These are phyloP conservation scores for Sodiomyces alkalinus DNA, from an alignment of 2,329 filamentous ascomycete genomes.

Conservation along the genomic window DNA sequence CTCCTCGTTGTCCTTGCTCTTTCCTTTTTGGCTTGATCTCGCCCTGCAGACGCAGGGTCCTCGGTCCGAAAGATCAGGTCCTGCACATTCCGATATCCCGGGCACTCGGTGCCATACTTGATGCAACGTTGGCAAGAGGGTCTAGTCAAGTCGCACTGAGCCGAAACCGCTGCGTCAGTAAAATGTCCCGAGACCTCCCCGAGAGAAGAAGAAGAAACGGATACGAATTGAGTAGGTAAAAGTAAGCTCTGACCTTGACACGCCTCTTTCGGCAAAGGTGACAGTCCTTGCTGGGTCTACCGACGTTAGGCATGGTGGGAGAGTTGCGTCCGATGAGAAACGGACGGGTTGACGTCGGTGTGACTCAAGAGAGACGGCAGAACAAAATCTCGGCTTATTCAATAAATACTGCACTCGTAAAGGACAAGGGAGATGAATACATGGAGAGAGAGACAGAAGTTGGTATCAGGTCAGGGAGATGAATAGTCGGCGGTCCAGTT, in stretches of 20 bases:
- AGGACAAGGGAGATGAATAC: neutral
- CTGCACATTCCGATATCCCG: conserved; percentile 22
- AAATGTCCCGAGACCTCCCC: neutral
- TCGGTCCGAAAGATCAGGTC: conserved; percentile 23
- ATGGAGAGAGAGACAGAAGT: neutral
- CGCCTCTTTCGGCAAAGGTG: conserved; percentile 23
- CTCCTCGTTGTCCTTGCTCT: too few relatives aligned
- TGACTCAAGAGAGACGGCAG: too few relatives aligned
- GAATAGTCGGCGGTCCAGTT: too few relatives aligned
- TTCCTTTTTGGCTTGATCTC: neutral
- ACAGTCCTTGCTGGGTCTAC: conserved; percentile 24
- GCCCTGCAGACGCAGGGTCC: conserved; percentile 10
- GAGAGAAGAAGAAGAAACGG: neutral
- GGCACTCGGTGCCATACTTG: conserved; percentile 23
- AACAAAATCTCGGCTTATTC: too few relatives aligned
- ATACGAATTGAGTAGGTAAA: conserved; percentile 1
- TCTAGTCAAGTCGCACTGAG: conserved; percentile 23
- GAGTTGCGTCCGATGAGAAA: too few relatives aligned
- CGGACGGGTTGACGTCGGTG: too few relatives aligned
- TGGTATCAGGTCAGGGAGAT: too few relatives aligned
- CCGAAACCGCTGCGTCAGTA: neutral
- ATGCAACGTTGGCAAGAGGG: conserved; percentile 23
- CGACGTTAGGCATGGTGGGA: conserved; percentile 22
- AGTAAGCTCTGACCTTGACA: conserved; percentile 19
- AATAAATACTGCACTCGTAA: neutral